Percentiles rank a stretch among this genome's conserved stretches.
Conservation (phyloP, 805 yeast species). For the Saccharomycopsis fermentans region DNA sequence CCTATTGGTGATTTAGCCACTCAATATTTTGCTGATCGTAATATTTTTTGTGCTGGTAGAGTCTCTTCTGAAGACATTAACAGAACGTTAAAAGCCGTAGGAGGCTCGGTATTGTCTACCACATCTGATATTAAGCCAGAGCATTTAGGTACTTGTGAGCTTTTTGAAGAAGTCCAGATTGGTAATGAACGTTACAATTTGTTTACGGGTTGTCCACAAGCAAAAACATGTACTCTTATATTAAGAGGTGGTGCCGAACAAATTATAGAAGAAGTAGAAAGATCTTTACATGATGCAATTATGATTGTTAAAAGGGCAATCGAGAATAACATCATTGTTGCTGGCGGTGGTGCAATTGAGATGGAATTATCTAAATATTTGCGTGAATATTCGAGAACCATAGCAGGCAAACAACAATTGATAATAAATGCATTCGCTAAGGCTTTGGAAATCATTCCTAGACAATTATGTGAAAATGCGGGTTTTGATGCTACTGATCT, state of each 20-base stretch:
- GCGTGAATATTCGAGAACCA: constrained; percentile 75
- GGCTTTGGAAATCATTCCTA: constrained; percentile 91
- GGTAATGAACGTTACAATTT: constrained; percentile 93
- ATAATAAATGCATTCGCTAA: constrained; percentile 88
- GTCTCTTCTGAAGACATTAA: constrained; percentile 84
- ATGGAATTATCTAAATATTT: constrained; percentile 89
- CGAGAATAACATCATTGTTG: constrained; percentile 77
- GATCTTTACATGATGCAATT: constrained; percentile 95
- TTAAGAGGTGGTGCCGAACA: constrained; percentile 98
- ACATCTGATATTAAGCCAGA: constrained; percentile 59
- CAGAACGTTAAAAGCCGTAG: constrained; percentile 87
- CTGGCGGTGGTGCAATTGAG: constrained; percentile 99
- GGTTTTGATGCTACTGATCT: constrained; percentile 97
- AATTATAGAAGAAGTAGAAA: constrained; percentile 94
- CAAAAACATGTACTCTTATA: constrained; percentile 87
- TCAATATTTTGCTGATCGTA: constrained; percentile 93
- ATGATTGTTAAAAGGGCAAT: constrained; percentile 96
- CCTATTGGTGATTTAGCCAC: constrained; percentile 99
- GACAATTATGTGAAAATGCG: constrained; percentile 97
- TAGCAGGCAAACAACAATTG: constrained; percentile 94
- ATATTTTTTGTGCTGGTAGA: constrained; percentile 95
- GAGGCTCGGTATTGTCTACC: constrained; percentile 75
- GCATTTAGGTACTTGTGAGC: constrained; percentile 76
- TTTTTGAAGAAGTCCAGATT: constrained; percentile 87
- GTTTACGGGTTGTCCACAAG: constrained; percentile 84